phyloP scores from a whole-genome alignment of 2,329 filamentous ascomycete genomes.

The Fusarium albidum region DNA sequence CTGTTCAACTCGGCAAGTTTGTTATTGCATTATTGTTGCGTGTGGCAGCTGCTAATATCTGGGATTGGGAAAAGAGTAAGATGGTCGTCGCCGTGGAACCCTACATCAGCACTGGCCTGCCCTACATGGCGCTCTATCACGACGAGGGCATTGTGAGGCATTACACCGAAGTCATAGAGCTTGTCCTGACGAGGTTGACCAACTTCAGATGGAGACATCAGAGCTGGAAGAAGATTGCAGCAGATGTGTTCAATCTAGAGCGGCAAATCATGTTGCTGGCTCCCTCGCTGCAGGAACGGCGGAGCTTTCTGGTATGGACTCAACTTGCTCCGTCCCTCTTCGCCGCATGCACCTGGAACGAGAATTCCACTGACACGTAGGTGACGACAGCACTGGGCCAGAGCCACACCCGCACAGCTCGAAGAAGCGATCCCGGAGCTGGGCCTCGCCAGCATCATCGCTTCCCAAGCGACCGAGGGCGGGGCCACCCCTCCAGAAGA shows the following conservation, averaged over 20 bases:
- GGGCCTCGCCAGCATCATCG: not conserved
- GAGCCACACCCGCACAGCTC: slow-evolving; percentile 1
- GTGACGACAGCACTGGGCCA: not conserved
- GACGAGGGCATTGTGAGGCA: not conserved
- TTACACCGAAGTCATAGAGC: slow-evolving; percentile 1
- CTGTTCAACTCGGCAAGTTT: slow-evolving; percentile 24
- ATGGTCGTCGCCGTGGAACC: slow-evolving; percentile 16
- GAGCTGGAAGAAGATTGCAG: not conserved
- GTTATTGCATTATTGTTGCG: no score
- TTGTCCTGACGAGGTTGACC: not conserved
- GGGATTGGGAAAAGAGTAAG: not conserved
- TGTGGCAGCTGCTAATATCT: not conserved
- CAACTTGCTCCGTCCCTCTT: no score
- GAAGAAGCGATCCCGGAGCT: slow-evolving; percentile 3
- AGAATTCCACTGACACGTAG: not conserved
- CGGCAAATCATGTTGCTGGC: slow-evolving; percentile 3
- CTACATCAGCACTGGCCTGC: slow-evolving; percentile 11
- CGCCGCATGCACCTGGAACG: no score
- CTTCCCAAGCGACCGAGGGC: not conserved
- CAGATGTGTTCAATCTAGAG: slow-evolving; percentile 13
- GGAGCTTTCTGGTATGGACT: slow-evolving; percentile 4
- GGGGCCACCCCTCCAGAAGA: not conserved
- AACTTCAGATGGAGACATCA: not conserved
- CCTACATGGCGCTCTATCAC: slow-evolving; percentile 5
- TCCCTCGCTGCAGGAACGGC: slow-evolving; percentile 1